Percentiles rank a stretch among this genome's conserved stretches.
Evolutionary conservation across 2,329 filamentous ascomycete genomes (phyloP).

Genomic region (Hypoxylon sp.): DNA sequence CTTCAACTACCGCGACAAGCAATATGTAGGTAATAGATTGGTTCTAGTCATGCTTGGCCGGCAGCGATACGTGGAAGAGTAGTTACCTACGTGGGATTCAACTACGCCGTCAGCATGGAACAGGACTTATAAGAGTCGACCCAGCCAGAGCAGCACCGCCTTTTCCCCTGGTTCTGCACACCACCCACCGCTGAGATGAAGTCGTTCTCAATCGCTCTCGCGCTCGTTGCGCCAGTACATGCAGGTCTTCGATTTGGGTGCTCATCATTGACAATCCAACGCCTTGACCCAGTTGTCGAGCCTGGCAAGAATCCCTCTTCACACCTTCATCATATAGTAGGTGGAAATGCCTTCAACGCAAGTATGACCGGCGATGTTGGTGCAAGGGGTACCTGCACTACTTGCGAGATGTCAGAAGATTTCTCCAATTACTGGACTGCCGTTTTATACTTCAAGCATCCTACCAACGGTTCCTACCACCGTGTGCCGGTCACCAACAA

Average conservation of each 20-base stretch:
- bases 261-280: slow-evolving; percentile 52
- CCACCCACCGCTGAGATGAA: slow-evolving; percentile 48
- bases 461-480: slow-evolving; percentile 54
- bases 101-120: slow-evolving; percentile 7
- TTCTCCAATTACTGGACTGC: slow-evolving; percentile 56
- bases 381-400: slow-evolving; percentile 52
- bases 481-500: slow-evolving; percentile 51
- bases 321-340: slow-evolving; percentile 55
- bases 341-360: slow-evolving; percentile 55
- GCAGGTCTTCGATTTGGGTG: slow-evolving; percentile 54
- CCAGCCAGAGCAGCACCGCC: neutral
- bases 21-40: slow-evolving; percentile 30
- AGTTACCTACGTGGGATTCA: slow-evolving; percentile 11
- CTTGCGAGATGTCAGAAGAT: slow-evolving; percentile 52
- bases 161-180: slow-evolving; percentile 20
- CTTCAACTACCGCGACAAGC: slow-evolving; percentile 27
- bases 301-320: slow-evolving; percentile 50
- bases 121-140: slow-evolving; percentile 35
- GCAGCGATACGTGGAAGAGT: slow-evolving; percentile 15
- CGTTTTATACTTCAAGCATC: slow-evolving; percentile 55
- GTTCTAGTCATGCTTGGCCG: slow-evolving; percentile 12
- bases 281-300: slow-evolving; percentile 53
- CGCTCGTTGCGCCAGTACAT: slow-evolving; percentile 51
- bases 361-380: slow-evolving; percentile 52
- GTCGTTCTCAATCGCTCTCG: slow-evolving; percentile 48